Evolutionary conservation across 441 rosid species (phyloP).

Genomic region (Adansonia rubrostipa): DNA sequence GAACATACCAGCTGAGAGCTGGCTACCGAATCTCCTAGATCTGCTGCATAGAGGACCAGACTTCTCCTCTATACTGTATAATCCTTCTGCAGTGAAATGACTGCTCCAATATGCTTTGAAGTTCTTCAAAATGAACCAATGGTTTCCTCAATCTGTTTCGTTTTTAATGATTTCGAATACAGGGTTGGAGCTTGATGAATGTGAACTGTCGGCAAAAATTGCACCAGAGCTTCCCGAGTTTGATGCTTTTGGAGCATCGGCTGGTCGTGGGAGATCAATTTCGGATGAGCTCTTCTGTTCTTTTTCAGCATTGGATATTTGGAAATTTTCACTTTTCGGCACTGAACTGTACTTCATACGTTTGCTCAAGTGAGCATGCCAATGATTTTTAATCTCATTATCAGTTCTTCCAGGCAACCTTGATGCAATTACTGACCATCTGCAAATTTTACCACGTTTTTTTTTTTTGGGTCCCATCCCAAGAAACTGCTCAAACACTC

Average conservation of each 20-base stretch:
- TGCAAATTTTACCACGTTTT: neutral
- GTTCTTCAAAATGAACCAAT: neutral
- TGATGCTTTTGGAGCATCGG: constrained; percentile 14
- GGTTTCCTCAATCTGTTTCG: neutral
- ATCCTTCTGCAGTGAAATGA: neutral
- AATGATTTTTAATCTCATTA: constrained; percentile 7
- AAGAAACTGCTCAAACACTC: neutral
- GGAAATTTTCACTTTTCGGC: neutral
- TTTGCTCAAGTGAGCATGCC: constrained; percentile 8
- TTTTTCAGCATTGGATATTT: neutral
- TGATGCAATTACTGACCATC: constrained; percentile 19
- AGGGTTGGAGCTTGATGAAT: constrained; percentile 22
- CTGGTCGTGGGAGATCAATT: neutral
- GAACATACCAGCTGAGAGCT: neutral
- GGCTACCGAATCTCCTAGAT: neutral
- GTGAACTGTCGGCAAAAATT: neutral
- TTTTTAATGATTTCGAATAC: neutral
- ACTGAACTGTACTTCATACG: neutral
- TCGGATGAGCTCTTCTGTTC: neutral
- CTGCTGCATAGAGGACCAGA: neutral
- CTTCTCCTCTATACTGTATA: neutral
- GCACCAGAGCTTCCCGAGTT: neutral
- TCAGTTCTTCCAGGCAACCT: constrained; percentile 18
- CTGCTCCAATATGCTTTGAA: constrained; percentile 24
- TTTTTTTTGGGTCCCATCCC: too few relatives aligned